Base-by-base conservation (phyloP, 2,329 filamentous ascomycete species). In the Colletotrichum musae region DNA sequence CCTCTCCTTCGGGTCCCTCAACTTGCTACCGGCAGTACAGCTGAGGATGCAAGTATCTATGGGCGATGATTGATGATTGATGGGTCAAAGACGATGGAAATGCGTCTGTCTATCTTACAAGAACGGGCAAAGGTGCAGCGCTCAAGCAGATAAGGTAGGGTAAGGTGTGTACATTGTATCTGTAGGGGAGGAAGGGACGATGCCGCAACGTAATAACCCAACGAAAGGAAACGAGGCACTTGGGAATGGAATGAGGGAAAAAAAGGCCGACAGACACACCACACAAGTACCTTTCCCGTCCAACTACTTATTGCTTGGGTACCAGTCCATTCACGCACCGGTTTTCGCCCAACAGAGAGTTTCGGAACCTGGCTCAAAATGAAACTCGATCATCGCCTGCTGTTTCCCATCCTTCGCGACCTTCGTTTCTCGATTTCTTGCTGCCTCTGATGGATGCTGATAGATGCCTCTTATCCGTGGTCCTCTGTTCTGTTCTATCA, bases 321-420 rank as follows among this genome's bases (percentile, higher is more conserved):
- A 5, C 18, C 12, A 13, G 3, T 56, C 52, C 39, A 54, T 50
- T 18, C 41, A 16, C 21, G n/a, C 7, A 60, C 28, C n/a, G 62
- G 52, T 50, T 56, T 36, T 36, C 48, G 26, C 21, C 16, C 32
- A 18, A 39, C 28, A 60, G 63, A 68, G 57, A 63, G 64, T 68
- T 70, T 70, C 64, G 64, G 57, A 63, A 60, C 48, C 51, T 68
- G 57, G 51, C 56, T 58, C n/a, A 16, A 70, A 70, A 58, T 63
- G 67, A 68, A 70, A 70, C 64, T 53, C 43, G 36, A 39, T 59
- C 53, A 52, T 63, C 57, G 18, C 45, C 50, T 58, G 16, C 16
- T 54, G 61, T 28, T 39, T 54, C 26, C 32, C 32, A 12, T 24
- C 13, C 21, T 47, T 39, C 47, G 45, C 10, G 6, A 36, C 41